Percentiles rank a stretch among this genome's conserved stretches.
Conservation (phyloP, 202 grass and related monocot species). For the Zizania palustris region DNA sequence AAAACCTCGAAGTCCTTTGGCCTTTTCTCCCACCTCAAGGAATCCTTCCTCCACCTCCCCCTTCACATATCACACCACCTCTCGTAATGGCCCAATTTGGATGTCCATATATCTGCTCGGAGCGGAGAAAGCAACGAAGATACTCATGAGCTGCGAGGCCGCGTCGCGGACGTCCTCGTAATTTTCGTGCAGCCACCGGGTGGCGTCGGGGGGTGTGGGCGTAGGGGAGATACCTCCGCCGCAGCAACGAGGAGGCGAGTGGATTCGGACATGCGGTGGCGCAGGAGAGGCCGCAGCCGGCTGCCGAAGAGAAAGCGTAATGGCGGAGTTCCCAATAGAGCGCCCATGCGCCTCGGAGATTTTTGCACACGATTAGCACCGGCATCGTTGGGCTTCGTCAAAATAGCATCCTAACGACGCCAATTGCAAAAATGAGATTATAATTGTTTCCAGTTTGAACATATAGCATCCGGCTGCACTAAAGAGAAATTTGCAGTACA, state of each 20-base stretch:
- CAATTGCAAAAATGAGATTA: too few relatives aligned
- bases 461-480: too few relatives aligned
- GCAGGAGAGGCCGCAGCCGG: slow-evolving; percentile 48
- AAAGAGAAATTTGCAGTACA: too few relatives aligned
- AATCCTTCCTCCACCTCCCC: slow-evolving; percentile 88
- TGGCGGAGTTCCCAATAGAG: slow-evolving; percentile 81
- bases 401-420: too few relatives aligned
- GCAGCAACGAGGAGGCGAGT: slow-evolving; percentile 58
- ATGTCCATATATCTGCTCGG: slow-evolving; percentile 54
- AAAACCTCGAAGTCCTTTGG: slow-evolving; percentile 71
- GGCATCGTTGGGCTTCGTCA: too few relatives aligned
- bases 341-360: slow-evolving; percentile 56
- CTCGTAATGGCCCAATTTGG: slow-evolving; percentile 63
- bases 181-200: slow-evolving; percentile 64
- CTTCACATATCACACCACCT: slow-evolving; percentile 71
- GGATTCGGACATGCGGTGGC: slow-evolving; percentile 43
- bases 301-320: slow-evolving; percentile 58
- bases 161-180: slow-evolving; percentile 56
- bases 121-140: slow-evolving; percentile 82
- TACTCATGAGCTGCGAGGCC: slow-evolving; percentile 56
- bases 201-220: slow-evolving; percentile 41
- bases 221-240: slow-evolving; percentile 57
- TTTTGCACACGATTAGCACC: too few relatives aligned
- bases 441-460: too few relatives aligned
- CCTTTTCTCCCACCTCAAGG: slow-evolving; percentile 60